A percentile compares a stretch with the other conserved stretches of the same genome.
These are phyloP conservation scores for Russula olivacea DNA, from an alignment of 768 basidiomycete species.

Conservation along the genomic window DNA sequence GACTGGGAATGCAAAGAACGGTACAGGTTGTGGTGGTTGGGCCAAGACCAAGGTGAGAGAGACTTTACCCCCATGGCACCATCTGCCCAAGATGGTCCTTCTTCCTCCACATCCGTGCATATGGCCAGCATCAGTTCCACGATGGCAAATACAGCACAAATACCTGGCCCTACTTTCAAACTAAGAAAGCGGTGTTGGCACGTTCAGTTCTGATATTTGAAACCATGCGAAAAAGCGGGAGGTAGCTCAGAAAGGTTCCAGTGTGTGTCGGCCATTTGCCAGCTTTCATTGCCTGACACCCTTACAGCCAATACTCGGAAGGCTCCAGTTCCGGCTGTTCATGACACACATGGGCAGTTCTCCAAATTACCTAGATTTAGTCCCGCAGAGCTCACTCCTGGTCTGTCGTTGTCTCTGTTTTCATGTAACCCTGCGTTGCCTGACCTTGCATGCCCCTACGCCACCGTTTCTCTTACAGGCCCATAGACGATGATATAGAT, in stretches of 20 bases:
- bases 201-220: slow-evolving; percentile 71
- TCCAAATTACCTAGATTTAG: slow-evolving; percentile 62
- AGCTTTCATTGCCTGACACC: neutral
- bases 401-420: too few species aligned
- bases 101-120: slow-evolving; percentile 33
- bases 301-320: slow-evolving; percentile 58
- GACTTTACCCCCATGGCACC: slow-evolving; percentile 17
- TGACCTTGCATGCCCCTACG: too few species aligned
- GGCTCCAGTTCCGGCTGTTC: slow-evolving; percentile 58
- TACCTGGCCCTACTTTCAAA: slow-evolving; percentile 46
- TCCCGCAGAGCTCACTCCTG: slow-evolving; percentile 76
- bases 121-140: slow-evolving; percentile 52
- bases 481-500: slow-evolving; percentile 44
- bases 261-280: slow-evolving; percentile 36
- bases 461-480: slow-evolving; percentile 28
- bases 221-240: slow-evolving; percentile 79
- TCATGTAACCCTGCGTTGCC: too few species aligned
- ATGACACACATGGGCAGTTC: slow-evolving; percentile 85
- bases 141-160: slow-evolving; percentile 19
- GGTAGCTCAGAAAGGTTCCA: slow-evolving; percentile 52
- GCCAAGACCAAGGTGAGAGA: slow-evolving; percentile 20
- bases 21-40: slow-evolving; percentile 60
- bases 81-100: slow-evolving; percentile 21
- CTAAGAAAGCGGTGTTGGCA: slow-evolving; percentile 75
- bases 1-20: slow-evolving; percentile 81